Evolutionary conservation across 768 basidiomycete species (phyloP), one percentile per base, ranked within the genome.

Genomic region (Termitomyces sp.): DNA sequence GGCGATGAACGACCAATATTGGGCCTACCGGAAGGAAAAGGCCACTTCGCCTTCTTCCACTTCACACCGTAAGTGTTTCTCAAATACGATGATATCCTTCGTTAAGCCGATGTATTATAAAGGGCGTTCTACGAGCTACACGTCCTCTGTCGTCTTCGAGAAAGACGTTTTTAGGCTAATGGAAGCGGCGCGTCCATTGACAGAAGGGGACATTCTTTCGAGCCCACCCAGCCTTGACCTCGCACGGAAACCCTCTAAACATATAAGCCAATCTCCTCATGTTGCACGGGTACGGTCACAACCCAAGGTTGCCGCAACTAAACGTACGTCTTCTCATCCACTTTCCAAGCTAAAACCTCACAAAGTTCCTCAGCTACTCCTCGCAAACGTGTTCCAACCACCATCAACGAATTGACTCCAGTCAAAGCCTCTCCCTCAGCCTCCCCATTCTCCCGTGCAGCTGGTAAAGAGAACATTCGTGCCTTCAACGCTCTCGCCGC

Each of bases 1-100:
- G 51, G 81, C 84, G 0, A 81, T 90, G 69, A 69, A 63, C 23
- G 90, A 93, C 63, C 57, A 75, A 1, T 93, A 87, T 66, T 94
- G 89, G 89, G 68, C 72, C 6, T 63, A 65, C 26, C 40, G 62
- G 55, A 67, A 66, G 54, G 65, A 68, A 21, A 53, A 30, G 3
- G 35, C 26, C 3, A 23, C 46, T 42, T 41, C 37, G 12, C 42
- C 43, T 17, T 17, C 55, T 19, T 60, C 71, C 12, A 58, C 67
- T 45, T 61, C 60, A 17, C 80, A 84, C 63, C 74, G 81, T 83
- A 62, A 55, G 80, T 70, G 40, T 50, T 50, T 15, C 23, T 49
- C 14, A 31, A 14, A 3, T 26, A 3, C 23, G 9, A 31, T 9
- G 9, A 31, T 9, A n/a, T 41, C 10, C 37, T 35, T 21, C 15